Percentiles rank a stretch among this genome's conserved stretches.
Evolutionary conservation across 495 filamentous ascomycete genomes (phyloP).

Genomic region (Mycothermus thermophilus): DNA sequence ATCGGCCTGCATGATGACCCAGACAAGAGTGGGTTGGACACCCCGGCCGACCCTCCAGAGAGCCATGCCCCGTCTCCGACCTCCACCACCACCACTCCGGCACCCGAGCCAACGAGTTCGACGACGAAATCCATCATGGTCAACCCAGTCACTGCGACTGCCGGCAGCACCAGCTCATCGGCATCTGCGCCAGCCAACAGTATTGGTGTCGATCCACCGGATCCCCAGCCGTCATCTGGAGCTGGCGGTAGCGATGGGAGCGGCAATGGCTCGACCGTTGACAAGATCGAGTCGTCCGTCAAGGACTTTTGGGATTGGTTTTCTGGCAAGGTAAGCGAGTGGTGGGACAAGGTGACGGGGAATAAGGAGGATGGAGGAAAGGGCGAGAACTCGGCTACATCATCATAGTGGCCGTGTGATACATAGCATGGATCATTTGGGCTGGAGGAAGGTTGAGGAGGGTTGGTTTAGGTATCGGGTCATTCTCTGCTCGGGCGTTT

Average conservation of each 20-base stretch:
- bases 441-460: neutral
- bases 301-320: constrained; percentile 38
- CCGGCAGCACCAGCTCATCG: constrained; percentile 1
- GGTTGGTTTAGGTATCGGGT: too few species aligned
- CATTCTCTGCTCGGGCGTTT: too few species aligned
- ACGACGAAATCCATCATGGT: constrained; percentile 11
- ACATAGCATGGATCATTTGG: too few species aligned
- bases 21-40: constrained; percentile 13
- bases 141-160: constrained; percentile 2
- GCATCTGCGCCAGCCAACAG: constrained; percentile 2
- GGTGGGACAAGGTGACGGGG: constrained; percentile 27
- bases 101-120: constrained; percentile 8
- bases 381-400: too few species aligned
- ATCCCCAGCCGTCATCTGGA: constrained; percentile 6
- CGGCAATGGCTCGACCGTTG: constrained; percentile 8
- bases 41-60: constrained; percentile 20
- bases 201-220: constrained; percentile 11
- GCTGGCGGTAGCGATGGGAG: constrained; percentile 4
- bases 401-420: too few species aligned
- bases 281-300: constrained; percentile 13
- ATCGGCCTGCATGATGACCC: constrained; percentile 46
- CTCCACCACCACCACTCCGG: constrained; percentile 6
- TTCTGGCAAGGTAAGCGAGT: constrained; percentile 28
- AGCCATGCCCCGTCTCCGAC: neutral
- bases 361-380: constrained; percentile 1